Conservation (phyloP, 2,329 filamentous ascomycete genomes). For the Penicillium fuscoglaucum region DNA sequence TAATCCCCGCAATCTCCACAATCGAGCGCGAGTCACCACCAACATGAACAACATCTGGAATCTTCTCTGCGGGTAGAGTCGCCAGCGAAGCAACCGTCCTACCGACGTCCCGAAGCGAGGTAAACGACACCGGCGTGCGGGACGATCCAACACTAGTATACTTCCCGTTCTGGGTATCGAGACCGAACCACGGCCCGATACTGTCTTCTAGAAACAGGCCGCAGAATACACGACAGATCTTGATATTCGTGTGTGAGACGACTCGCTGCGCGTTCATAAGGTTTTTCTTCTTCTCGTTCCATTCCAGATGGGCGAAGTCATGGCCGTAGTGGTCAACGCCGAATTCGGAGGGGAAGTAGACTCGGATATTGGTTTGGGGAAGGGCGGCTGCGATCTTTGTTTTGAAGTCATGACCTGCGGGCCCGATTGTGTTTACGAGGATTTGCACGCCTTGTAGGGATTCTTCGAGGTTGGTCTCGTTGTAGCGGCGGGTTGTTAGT, state of each 20-base stretch:
- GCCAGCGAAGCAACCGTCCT: conserved; percentile 31
- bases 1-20: conserved; percentile 11
- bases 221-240: conserved; percentile 4
- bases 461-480: conserved; percentile 23
- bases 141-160: conserved; percentile 34
- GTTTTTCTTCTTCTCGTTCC: conserved; percentile 12
- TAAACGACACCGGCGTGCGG: conserved; percentile 32
- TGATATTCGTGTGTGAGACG: conserved; percentile 14
- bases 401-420: conserved; percentile 31
- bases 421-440: conserved; percentile 34
- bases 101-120: conserved; percentile 34
- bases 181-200: conserved; percentile 37
- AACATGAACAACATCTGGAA: conserved; percentile 19
- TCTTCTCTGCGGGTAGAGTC: conserved; percentile 13
- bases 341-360: conserved; percentile 41
- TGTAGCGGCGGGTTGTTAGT: conserved; percentile 19
- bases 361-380: conserved; percentile 26
- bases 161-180: conserved; percentile 25
- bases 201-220: conserved; percentile 5
- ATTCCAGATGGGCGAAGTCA: conserved; percentile 12
- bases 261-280: background rate
- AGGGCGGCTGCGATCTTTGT: conserved; percentile 29
- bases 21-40: conserved; percentile 15
- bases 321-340: conserved; percentile 39
- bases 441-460: conserved; percentile 34